These are phyloP conservation scores for Hypoxylon sp. DNA, from an alignment of 2,329 filamentous ascomycete species.

Conservation along the genomic window DNA sequence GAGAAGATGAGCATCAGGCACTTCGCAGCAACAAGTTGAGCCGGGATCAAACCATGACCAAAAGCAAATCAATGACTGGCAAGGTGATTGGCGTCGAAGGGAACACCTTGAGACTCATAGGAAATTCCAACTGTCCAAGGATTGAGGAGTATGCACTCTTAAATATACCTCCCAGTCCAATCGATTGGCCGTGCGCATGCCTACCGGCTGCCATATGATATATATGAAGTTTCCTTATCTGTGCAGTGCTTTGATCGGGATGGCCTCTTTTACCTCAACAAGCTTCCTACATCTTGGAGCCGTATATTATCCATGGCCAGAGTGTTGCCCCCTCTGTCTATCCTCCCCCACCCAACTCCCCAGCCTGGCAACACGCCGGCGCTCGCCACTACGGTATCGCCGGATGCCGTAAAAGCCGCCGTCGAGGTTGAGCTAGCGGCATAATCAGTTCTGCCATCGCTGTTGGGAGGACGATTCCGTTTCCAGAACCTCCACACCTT, in stretches of 20 bases:
- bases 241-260: conserved; percentile 13
- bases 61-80: background rate
- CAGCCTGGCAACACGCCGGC: conserved; percentile 54
- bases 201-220: conserved; percentile 3
- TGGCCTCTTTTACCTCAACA: conserved; percentile 47
- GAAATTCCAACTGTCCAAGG: conserved; percentile 8
- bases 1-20: background rate
- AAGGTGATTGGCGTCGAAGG: background rate
- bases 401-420: conserved; percentile 39
- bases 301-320: conserved; percentile 53
- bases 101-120: background rate
- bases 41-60: background rate
- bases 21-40: background rate
- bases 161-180: conserved; percentile 15
- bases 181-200: conserved; percentile 28
- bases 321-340: conserved; percentile 52
- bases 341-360: conserved; percentile 58
- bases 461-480: conserved; percentile 19
- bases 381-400: conserved; percentile 36
- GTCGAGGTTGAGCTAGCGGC: conserved; percentile 50
- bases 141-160: conserved; percentile 1
- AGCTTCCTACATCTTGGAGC: conserved; percentile 56
- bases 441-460: conserved; percentile 18
- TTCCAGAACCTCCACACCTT: conserved; percentile 43
- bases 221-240: conserved; percentile 21